These are phyloP conservation scores for Verticillium tricorpus DNA, from an alignment of 2,329 filamentous ascomycete genomes.

Conservation along the genomic window DNA sequence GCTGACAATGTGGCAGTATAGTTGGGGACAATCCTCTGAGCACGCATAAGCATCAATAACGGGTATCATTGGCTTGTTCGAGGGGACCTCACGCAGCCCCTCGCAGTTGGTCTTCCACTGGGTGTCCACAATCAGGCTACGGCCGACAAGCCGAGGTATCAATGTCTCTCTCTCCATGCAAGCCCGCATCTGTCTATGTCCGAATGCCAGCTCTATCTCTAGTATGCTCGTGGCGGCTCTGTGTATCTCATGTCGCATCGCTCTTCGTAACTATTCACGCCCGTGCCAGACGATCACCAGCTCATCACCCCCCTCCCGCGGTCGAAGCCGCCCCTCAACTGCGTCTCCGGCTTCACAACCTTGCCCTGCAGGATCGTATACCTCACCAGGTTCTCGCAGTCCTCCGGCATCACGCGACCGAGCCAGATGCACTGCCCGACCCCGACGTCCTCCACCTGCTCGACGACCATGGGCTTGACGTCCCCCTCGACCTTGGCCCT, in stretches of 20 bases:
- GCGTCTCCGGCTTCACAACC: constrained; percentile 80
- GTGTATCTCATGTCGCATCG: too few species aligned
- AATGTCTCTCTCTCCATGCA: too few species aligned
- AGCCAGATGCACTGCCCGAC: constrained; percentile 92
- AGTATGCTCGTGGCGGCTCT: neutral
- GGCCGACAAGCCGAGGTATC: too few species aligned
- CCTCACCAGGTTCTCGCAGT: constrained; percentile 86
- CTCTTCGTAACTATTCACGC: neutral
- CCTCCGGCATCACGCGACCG: constrained; percentile 76
- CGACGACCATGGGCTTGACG: constrained; percentile 26
- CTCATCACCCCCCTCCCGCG: constrained; percentile 73
- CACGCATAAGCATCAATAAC: too few species aligned
- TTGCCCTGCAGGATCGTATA: constrained; percentile 92
- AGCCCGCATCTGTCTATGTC: neutral
- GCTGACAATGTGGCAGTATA: too few species aligned
- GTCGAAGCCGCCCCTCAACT: constrained; percentile 90
- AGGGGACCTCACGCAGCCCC: too few species aligned
- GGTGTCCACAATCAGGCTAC: too few species aligned
- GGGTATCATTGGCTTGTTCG: too few species aligned
- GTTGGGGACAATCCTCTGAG: too few species aligned
- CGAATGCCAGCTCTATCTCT: neutral
- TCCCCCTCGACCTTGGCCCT: constrained; percentile 30
- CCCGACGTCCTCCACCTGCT: constrained; percentile 39
- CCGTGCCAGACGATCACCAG: constrained; percentile 54
- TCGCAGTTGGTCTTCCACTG: too few species aligned